phyloP scores from a whole-genome alignment of 768 basidiomycete species.

The Tulasnella calospora region DNA sequence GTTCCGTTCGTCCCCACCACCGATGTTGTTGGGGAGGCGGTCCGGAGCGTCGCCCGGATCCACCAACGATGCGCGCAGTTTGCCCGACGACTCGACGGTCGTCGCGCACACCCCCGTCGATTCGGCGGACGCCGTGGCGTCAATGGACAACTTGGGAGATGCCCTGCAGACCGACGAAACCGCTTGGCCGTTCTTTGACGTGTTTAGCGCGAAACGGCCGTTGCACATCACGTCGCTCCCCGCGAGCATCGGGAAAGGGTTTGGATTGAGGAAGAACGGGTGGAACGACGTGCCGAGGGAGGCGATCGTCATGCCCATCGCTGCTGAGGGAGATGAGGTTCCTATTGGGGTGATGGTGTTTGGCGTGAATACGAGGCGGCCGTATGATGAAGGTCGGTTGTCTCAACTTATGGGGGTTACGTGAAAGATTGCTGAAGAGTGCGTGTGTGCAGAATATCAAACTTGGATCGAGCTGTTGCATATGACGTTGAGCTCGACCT shows the following conservation, averaged over 20 bases:
- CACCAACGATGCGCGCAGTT: background rate
- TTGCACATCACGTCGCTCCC: conserved; percentile 13
- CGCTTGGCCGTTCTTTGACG: conserved; percentile 18
- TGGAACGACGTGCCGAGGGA: conserved; percentile 32
- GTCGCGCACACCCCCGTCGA: conserved; percentile 27
- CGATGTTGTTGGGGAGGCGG: background rate
- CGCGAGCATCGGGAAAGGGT: conserved; percentile 4
- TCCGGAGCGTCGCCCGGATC: conserved; percentile 8
- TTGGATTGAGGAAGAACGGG: conserved; percentile 19
- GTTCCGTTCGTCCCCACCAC: background rate
- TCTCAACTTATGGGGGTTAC: background rate
- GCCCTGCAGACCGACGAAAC: background rate
- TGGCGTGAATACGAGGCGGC: conserved; percentile 33
- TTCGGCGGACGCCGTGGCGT: conserved; percentile 26
- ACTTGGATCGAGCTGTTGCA: conserved; percentile 32
- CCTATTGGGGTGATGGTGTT: conserved; percentile 32
- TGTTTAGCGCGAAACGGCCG: conserved; percentile 15
- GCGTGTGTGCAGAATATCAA: conserved; percentile 24
- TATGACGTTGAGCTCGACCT: conserved; percentile 27
- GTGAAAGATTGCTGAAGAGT: background rate
- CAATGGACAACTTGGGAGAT: background rate
- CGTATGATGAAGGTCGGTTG: conserved; percentile 29
- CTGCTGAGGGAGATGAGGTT: conserved; percentile 27
- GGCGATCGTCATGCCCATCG: conserved; percentile 32
- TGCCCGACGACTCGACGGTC: conserved; percentile 10